These are phyloP conservation scores for Auricularia heimuer DNA, from an alignment of 768 basidiomycete species.

Conservation along the genomic window DNA sequence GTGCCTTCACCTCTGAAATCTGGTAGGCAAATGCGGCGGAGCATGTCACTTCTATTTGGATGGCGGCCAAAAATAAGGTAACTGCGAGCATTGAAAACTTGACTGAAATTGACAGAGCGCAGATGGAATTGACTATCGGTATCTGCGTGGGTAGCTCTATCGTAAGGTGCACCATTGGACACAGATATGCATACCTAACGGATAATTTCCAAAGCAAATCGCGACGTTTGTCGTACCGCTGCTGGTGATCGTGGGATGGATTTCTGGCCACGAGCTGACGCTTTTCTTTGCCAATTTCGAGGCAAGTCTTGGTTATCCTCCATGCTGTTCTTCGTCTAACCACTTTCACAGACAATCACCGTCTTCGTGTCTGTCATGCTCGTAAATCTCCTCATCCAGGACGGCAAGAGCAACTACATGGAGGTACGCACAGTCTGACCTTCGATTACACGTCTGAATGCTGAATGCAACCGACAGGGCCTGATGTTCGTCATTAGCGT, in stretches of 20 bases:
- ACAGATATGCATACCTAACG: neutral
- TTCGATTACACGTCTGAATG: neutral
- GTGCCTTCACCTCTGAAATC: neutral
- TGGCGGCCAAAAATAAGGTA: conserved; percentile 4
- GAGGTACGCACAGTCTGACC: conserved; percentile 22
- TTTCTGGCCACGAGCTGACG: conserved; percentile 59
- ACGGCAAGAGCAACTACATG: conserved; percentile 25
- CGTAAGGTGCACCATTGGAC: conserved; percentile 31
- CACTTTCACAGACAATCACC: conserved; percentile 49
- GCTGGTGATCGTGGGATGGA: conserved; percentile 84
- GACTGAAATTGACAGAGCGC: conserved; percentile 28
- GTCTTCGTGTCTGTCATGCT: conserved; percentile 84
- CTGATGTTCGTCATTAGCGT: conserved; percentile 39
- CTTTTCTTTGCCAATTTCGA: conserved; percentile 84
- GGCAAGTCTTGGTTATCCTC: conserved; percentile 26
- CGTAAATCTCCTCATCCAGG: conserved; percentile 65
- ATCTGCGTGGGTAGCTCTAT: conserved; percentile 78
- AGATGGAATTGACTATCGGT: conserved; percentile 67
- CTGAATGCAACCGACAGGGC: conserved; percentile 46
- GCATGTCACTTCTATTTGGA: conserved; percentile 38
- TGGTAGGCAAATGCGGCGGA: conserved; percentile 71
- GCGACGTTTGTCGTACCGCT: conserved; percentile 79
- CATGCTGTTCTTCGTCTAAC: neutral
- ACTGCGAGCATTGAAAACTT: conserved; percentile 29
- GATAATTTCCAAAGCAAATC: conserved; percentile 50